Conservation (phyloP, 495 filamentous ascomycete species). For the Rusavskia elegans region DNA sequence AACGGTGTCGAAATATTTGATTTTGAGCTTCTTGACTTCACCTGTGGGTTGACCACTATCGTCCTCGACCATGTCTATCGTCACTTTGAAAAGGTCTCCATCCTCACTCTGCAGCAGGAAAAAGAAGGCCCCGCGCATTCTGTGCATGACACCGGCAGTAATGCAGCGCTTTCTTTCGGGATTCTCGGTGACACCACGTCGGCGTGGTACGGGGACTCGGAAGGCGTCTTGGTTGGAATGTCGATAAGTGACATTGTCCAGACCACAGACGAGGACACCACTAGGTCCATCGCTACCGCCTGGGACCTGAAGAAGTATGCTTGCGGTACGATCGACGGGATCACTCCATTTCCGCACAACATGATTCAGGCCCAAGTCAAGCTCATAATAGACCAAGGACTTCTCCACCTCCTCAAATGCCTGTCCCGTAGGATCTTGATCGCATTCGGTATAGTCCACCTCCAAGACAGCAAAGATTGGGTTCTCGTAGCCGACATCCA, state of each 20-base stretch:
- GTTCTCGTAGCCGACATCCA: slow-evolving; percentile 95
- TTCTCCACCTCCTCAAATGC: slow-evolving; percentile 75
- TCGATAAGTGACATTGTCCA: slow-evolving; percentile 87
- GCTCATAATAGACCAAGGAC: slow-evolving; percentile 86
- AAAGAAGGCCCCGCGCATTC: slow-evolving; percentile 93
- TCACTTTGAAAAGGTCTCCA: slow-evolving; percentile 94
- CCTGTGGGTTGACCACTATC: slow-evolving; percentile 59
- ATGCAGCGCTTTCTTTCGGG: slow-evolving; percentile 78
- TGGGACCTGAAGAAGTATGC: slow-evolving; percentile 86
- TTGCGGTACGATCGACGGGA: slow-evolving; percentile 76
- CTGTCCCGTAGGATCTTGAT: slow-evolving; percentile 78
- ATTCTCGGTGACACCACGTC: slow-evolving; percentile 76
- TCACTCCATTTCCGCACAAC: slow-evolving; percentile 94
- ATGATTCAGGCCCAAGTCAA: slow-evolving; percentile 92
- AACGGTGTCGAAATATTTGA: slow-evolving; percentile 97
- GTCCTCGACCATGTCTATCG: slow-evolving; percentile 77
- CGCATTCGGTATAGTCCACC: slow-evolving; percentile 79
- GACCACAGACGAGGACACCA: slow-evolving; percentile 85
- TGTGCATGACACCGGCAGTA: slow-evolving; percentile 87
- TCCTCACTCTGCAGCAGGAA: slow-evolving; percentile 92
- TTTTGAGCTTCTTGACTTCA: slow-evolving; percentile 67
- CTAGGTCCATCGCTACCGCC: slow-evolving; percentile 88
- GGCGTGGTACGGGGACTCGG: slow-evolving; percentile 74
- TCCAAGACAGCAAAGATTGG: slow-evolving; percentile 91
- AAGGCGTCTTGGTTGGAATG: slow-evolving; percentile 85